These are phyloP conservation scores for Penicillium simplicissimum DNA, from an alignment of 495 filamentous ascomycete genomes.

Conservation along the genomic window DNA sequence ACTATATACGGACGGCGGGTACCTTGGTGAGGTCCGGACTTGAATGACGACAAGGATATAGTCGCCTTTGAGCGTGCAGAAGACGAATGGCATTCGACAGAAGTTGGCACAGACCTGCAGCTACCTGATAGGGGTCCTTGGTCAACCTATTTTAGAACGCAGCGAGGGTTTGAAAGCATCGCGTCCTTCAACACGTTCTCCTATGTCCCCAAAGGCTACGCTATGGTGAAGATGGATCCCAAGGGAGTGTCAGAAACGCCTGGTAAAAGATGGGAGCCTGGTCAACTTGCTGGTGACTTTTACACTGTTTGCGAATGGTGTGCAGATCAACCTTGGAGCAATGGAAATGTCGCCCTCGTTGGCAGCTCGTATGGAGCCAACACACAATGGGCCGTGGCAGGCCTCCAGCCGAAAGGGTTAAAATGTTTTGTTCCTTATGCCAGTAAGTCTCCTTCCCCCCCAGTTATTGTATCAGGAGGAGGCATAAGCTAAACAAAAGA, in stretches of 20 bases:
- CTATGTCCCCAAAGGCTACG: slow-evolving; percentile 1
- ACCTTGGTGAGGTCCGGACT: background rate
- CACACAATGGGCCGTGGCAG: slow-evolving; percentile 1
- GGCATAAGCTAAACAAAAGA: background rate
- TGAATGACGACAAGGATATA: slow-evolving; percentile 2
- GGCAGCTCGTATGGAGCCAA: slow-evolving; percentile 5
- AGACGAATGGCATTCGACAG: slow-evolving; percentile 2
- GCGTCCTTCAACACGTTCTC: slow-evolving; percentile 1
- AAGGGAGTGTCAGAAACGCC: slow-evolving; percentile 2
- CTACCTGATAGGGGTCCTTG: background rate
- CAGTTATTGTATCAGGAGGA: background rate
- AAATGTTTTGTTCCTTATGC: slow-evolving; percentile 6
- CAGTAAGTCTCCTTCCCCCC: background rate
- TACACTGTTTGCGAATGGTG: background rate
- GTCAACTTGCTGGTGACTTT: slow-evolving; percentile 5
- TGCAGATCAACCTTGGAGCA: slow-evolving; percentile 1
- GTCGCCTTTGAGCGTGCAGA: background rate
- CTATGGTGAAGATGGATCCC: slow-evolving; percentile 4
- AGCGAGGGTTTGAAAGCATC: slow-evolving; percentile 2
- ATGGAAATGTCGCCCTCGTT: slow-evolving; percentile 1
- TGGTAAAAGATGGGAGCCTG: slow-evolving; percentile 2
- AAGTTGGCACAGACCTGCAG: background rate
- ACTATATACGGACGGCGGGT: slow-evolving; percentile 1
- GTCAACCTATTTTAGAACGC: background rate
- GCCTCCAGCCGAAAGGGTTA: background rate